Evolutionary conservation across 1,284 basidiomycete genomes (phyloP).

Genomic region (Apiotrichum gamsii): DNA sequence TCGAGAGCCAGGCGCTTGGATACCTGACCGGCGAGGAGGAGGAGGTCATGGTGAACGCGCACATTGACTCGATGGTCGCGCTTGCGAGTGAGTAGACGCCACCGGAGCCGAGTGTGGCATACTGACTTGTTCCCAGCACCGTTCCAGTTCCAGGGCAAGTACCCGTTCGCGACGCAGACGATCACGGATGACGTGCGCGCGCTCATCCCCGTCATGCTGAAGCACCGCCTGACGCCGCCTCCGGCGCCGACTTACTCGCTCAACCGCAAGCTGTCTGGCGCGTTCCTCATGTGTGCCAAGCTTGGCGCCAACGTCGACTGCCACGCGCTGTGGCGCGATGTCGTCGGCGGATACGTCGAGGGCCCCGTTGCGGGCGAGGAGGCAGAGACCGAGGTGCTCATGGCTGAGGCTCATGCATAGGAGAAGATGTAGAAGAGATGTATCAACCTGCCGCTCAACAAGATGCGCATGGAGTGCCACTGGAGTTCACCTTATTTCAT

Average conservation of each 20-base stretch:
- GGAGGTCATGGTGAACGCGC: conserved; percentile 78
- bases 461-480: no score
- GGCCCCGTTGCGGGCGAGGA: conserved; percentile 39
- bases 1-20: conserved; percentile 71
- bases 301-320: conserved; percentile 73
- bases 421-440: not conserved
- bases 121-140: conserved; percentile 19
- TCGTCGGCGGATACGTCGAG: conserved; percentile 29
- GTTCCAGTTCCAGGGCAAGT: conserved; percentile 35
- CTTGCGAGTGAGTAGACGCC: conserved; percentile 27
- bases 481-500: no score
- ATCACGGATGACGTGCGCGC: conserved; percentile 49
- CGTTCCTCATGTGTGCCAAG: conserved; percentile 83
- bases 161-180: conserved; percentile 43
- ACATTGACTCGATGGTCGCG: conserved; percentile 74
- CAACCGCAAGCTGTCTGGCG: conserved; percentile 90
- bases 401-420: conserved; percentile 1
- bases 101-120: not conserved
- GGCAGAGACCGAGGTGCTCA: conserved; percentile 16
- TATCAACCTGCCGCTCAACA: no score
- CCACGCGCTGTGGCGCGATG: conserved; percentile 63
- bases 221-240: conserved; percentile 81
- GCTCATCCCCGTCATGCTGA: conserved; percentile 86
- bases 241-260: conserved; percentile 91
- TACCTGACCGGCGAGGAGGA: conserved; percentile 88